Percentiles rank a stretch among this genome's conserved stretches.
Evolutionary conservation across 1,139 yeast genomes (phyloP).

Genomic region (Pichia norvegensis): DNA sequence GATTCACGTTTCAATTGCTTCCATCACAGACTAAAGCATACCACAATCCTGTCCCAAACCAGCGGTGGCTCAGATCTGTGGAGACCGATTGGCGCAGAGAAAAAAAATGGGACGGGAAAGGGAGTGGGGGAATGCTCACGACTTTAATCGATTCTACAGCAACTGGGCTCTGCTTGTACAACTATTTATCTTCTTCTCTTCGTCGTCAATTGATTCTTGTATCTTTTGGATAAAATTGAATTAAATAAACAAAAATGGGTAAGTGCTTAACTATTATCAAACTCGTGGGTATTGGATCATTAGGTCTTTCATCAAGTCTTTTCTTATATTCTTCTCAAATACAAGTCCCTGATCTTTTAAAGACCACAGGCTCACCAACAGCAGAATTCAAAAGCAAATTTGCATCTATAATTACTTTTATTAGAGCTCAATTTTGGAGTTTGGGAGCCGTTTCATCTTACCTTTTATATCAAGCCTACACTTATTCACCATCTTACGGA

Average conservation of each 20-base stretch:
- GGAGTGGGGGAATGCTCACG: not conserved
- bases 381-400: slow-evolving; percentile 16
- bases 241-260: slow-evolving; percentile 21
- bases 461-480: slow-evolving; percentile 38
- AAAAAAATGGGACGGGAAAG: not conserved
- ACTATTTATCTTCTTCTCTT: not conserved
- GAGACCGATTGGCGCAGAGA: not conserved
- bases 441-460: slow-evolving; percentile 36
- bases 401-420: slow-evolving; percentile 21
- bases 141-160: not conserved
- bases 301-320: slow-evolving; percentile 42
- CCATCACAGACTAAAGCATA: no score
- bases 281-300: slow-evolving; percentile 43
- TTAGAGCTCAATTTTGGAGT: slow-evolving; percentile 30
- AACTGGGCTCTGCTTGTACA: not conserved
- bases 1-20: no score
- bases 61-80: not conserved
- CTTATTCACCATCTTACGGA: slow-evolving; percentile 35
- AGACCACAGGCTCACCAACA: slow-evolving; percentile 1
- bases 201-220: not conserved
- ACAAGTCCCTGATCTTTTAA: slow-evolving; percentile 30
- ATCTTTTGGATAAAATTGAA: not conserved
- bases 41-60: no score
- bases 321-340: slow-evolving; percentile 34
- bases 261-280: slow-evolving; percentile 44